A percentile compares a stretch with the other conserved stretches of the same genome.
Conservation (phyloP, 441 rosid species). For the Arabidopsis lyrata region DNA sequence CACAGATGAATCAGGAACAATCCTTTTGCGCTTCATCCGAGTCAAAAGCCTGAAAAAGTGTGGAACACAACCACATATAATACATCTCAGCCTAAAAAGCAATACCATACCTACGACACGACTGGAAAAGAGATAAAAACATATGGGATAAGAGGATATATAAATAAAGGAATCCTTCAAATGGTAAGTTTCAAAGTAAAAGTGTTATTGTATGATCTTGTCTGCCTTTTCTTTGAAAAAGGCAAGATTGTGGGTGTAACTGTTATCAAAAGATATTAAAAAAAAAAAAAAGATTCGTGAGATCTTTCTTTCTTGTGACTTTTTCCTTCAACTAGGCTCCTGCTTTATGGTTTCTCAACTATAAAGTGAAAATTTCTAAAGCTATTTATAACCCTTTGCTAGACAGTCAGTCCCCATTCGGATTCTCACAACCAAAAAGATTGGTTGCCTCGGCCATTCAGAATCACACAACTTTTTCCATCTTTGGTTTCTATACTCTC, state of each 20-base stretch:
- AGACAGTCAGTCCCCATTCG: slow-evolving; percentile 71
- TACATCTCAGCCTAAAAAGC: slow-evolving; percentile 45
- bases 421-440: slow-evolving; percentile 59
- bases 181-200: slow-evolving; percentile 49
- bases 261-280: slow-evolving; percentile 73
- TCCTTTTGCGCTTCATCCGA: slow-evolving; percentile 62
- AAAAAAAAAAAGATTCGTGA: slow-evolving; percentile 75
- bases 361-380: slow-evolving; percentile 52
- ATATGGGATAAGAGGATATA: slow-evolving; percentile 52
- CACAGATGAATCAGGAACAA: slow-evolving; percentile 50
- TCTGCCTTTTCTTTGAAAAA: slow-evolving; percentile 61
- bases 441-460: slow-evolving; percentile 68
- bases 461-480: slow-evolving; percentile 39
- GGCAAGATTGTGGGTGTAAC: slow-evolving; percentile 69
- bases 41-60: slow-evolving; percentile 55
- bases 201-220: slow-evolving; percentile 45
- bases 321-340: slow-evolving; percentile 68
- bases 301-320: slow-evolving; percentile 76
- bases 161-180: slow-evolving; percentile 54
- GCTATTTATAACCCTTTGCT: slow-evolving; percentile 60
- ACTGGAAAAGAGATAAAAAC: slow-evolving; percentile 38
- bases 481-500: slow-evolving; percentile 41
- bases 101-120: slow-evolving; percentile 49
- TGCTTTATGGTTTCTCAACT: slow-evolving; percentile 63
- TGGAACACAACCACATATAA: slow-evolving; percentile 31